Evolutionary conservation across 169 alveolate species (phyloP).

Genomic region (Eimeria sp.): DNA sequence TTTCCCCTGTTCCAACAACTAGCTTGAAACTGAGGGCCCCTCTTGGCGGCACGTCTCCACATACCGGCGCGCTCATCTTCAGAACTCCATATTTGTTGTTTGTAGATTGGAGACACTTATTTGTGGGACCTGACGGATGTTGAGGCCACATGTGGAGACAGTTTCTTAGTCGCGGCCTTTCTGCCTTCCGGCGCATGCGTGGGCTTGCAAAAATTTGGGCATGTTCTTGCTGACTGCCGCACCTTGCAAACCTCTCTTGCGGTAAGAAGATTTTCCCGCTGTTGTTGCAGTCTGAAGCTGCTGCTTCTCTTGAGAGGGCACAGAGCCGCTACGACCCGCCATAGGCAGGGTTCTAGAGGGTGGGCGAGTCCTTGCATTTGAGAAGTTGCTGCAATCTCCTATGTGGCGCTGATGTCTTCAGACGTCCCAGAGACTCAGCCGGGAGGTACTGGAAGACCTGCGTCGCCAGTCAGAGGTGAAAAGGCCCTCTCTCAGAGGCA

Average conservation of each 20-base stretch:
- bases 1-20: too few relatives aligned
- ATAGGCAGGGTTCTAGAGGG: not conserved
- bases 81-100: not conserved
- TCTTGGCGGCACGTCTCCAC: too few relatives aligned
- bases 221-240: constrained; percentile 64
- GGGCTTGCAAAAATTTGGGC: constrained; percentile 61
- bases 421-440: constrained; percentile 58
- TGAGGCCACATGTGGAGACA: constrained; percentile 57
- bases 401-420: not conserved
- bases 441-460: constrained; percentile 14
- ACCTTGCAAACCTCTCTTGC: constrained; percentile 45
- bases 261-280: not conserved
- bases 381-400: too few relatives aligned
- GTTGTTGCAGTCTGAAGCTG: not conserved
- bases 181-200: constrained; percentile 72
- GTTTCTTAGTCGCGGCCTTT: constrained; percentile 62
- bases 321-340: not conserved
- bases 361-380: not conserved
- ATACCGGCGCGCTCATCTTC: too few relatives aligned
- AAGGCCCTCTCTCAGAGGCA: not conserved
- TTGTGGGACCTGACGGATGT: constrained; percentile 52
- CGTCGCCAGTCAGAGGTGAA: constrained; percentile 43
- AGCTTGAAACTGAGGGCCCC: too few relatives aligned
- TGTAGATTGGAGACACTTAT: constrained; percentile 54
- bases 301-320: not conserved